A percentile compares a stretch with the other conserved stretches of the same genome.
Evolutionary conservation across 768 basidiomycete genomes (phyloP).

Genomic region (Mycena alexandri): DNA sequence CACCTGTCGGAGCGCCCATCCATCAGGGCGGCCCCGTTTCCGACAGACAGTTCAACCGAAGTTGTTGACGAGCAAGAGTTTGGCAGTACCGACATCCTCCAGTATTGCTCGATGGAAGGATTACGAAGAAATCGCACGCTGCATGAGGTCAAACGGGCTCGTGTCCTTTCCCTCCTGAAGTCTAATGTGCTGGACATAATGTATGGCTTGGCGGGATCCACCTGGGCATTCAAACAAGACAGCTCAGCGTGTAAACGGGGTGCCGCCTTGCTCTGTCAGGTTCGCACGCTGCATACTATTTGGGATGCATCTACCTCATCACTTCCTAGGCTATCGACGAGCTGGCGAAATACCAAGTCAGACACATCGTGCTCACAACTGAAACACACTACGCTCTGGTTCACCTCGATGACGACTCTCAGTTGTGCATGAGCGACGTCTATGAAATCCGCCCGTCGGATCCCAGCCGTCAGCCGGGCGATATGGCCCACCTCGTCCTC

Average conservation of each 20-base stretch:
- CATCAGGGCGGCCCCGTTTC: not conserved
- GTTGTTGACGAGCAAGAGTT: not conserved
- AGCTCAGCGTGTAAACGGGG: not conserved
- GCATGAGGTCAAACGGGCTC: constrained; percentile 1
- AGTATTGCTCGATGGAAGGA: not conserved
- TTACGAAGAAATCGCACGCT: not conserved
- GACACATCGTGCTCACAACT: constrained; percentile 13
- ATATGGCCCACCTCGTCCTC: too few species aligned
- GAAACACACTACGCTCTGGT: constrained; percentile 9
- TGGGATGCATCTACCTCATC: not conserved
- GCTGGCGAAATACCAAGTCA: not conserved
- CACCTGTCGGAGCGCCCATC: not conserved
- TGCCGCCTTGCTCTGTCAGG: not conserved
- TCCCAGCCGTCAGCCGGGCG: too few species aligned
- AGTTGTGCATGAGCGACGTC: constrained; percentile 9
- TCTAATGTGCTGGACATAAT: not conserved
- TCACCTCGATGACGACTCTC: not conserved
- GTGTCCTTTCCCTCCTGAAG: not conserved
- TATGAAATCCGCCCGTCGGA: too few species aligned
- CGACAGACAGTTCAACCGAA: not conserved
- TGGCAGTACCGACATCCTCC: constrained; percentile 9
- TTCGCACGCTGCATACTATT: not conserved
- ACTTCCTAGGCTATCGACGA: constrained; percentile 11
- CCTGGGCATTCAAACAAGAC: not conserved
- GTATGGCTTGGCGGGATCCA: not conserved